phyloP scores from a whole-genome alignment of 352 stramenopile genomes.

The Phytophthora sp. region DNA sequence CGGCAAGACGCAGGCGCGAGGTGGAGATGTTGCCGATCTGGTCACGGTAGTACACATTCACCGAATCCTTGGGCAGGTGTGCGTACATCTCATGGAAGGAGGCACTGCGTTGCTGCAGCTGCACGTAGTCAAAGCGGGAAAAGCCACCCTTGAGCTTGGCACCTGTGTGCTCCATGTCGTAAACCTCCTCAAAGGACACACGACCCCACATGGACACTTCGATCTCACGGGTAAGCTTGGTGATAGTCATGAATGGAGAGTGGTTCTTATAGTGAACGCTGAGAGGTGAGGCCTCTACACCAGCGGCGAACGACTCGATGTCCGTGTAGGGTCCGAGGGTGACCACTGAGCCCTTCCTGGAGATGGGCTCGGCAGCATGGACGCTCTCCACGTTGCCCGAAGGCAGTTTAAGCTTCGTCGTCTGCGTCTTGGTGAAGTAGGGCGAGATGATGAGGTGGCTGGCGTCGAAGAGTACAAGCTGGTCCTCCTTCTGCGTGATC shows the following conservation, averaged over 20 bases:
- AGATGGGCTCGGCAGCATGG: constrained; percentile 57
- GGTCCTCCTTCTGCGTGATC: constrained; percentile 83
- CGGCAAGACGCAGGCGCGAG: constrained; percentile 60
- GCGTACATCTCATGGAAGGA: constrained; percentile 83
- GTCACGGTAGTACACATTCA: constrained; percentile 92
- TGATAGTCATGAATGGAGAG: constrained; percentile 86
- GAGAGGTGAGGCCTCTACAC: constrained; percentile 31
- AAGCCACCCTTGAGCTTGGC: constrained; percentile 87
- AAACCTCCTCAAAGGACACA: constrained; percentile 89
- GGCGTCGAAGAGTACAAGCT: constrained; percentile 83
- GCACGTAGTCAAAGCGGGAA: constrained; percentile 86
- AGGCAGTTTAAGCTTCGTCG: constrained; percentile 86
- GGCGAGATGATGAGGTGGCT: constrained; percentile 73
- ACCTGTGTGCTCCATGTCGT: constrained; percentile 87
- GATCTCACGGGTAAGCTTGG: constrained; percentile 84
- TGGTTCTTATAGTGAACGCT: constrained; percentile 89
- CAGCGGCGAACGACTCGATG: constrained; percentile 48
- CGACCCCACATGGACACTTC: constrained; percentile 92
- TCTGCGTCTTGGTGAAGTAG: constrained; percentile 82
- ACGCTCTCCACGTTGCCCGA: constrained; percentile 77
- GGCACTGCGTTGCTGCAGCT: constrained; percentile 62
- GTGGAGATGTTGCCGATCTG: constrained; percentile 92
- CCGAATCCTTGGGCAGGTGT: constrained; percentile 71
- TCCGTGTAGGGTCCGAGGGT: constrained; percentile 84
- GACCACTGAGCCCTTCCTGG: constrained; percentile 76